phyloP scores from a whole-genome alignment of 495 filamentous ascomycete species.

The Talaromyces proteolyticus region DNA sequence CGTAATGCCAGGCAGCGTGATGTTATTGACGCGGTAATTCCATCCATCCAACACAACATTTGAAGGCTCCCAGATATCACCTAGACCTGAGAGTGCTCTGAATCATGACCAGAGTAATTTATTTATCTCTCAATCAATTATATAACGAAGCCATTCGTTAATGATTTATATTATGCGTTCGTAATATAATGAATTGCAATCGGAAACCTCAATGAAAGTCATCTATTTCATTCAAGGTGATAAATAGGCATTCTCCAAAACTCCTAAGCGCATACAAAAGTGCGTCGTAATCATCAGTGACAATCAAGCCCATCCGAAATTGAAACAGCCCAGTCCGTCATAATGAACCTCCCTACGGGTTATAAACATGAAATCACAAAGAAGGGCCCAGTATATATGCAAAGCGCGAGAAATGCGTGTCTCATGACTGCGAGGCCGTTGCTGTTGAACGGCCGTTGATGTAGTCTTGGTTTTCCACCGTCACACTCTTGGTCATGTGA shows the following conservation, averaged over 20 bases:
- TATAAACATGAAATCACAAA: neutral
- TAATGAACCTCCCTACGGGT: neutral
- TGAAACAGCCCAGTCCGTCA: neutral
- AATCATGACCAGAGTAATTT: too few species aligned
- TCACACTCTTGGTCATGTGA: conserved; percentile 98
- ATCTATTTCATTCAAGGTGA: neutral
- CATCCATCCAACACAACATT: too few species aligned
- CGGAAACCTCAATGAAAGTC: too few species aligned
- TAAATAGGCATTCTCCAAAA: neutral
- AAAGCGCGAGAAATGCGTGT: neutral
- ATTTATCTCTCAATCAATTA: too few species aligned
- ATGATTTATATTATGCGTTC: too few species aligned
- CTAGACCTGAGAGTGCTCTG: too few species aligned
- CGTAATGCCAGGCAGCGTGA: too few species aligned
- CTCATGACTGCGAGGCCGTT: neutral
- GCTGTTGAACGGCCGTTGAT: conserved; percentile 41
- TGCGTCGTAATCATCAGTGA: neutral
- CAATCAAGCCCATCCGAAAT: neutral
- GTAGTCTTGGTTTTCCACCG: conserved; percentile 89
- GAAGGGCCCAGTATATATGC: neutral
- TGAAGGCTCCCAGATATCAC: too few species aligned
- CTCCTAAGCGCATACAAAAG: neutral
- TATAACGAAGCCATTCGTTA: too few species aligned
- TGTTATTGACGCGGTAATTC: too few species aligned
- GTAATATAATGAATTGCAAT: too few species aligned